Conservation (phyloP, 169 alveolate genomes). For the Fabrea salina region DNA sequence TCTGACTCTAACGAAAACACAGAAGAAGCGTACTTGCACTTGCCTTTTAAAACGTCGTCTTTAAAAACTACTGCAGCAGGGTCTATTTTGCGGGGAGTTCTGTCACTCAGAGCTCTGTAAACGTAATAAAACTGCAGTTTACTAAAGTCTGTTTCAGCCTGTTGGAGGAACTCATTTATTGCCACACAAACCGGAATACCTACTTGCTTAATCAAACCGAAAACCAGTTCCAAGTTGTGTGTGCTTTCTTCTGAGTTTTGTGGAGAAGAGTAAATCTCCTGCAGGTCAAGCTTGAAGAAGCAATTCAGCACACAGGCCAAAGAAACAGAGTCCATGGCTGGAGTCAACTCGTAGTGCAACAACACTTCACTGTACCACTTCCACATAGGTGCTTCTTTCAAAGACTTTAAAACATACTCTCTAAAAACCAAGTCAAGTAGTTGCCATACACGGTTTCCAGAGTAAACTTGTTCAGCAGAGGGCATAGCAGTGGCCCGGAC, state of each 20-base stretch:
- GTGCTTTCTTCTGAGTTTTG: neutral
- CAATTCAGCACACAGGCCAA: conserved; percentile 12
- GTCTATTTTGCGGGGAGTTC: neutral
- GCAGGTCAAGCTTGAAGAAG: neutral
- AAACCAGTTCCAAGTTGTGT: neutral
- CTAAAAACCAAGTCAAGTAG: neutral
- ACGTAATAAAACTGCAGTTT: neutral
- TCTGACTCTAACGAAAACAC: neutral
- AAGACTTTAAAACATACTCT: neutral
- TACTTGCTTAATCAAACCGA: neutral
- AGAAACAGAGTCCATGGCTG: neutral
- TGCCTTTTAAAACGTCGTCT: neutral
- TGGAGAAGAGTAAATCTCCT: neutral
- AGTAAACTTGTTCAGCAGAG: neutral
- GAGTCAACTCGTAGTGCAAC: neutral
- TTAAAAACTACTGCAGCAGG: neutral
- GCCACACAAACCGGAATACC: neutral
- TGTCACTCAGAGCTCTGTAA: neutral
- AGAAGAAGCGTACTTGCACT: neutral
- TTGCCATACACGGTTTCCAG: neutral
- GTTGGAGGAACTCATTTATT: neutral
- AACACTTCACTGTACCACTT: neutral
- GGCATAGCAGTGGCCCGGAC: neutral
- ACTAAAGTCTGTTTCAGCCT: neutral
- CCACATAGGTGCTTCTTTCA: neutral